A percentile compares a stretch with the other conserved stretches of the same genome.
Evolutionary conservation across 345 rosid species (phyloP).

Genomic region (Populus simonii): DNA sequence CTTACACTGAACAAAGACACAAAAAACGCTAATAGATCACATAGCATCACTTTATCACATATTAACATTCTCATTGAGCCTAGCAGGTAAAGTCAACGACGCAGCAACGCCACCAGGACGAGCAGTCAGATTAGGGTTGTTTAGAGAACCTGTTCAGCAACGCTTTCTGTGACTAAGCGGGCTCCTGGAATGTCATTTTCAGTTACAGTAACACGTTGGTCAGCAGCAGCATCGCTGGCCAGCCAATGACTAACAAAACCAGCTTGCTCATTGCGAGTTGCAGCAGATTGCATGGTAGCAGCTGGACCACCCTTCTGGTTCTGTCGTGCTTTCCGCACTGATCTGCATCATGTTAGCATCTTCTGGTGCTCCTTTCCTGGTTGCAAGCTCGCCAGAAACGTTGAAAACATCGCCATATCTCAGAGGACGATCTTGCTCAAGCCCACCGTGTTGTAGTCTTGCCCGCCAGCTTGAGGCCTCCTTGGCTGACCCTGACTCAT

Average conservation of each 20-base stretch:
- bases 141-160: constrained; percentile 66
- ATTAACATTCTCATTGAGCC: constrained; percentile 46
- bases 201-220: constrained; percentile 50
- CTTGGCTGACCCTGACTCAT: constrained; percentile 71
- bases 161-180: constrained; percentile 53
- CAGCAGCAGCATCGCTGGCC: constrained; percentile 32
- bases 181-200: constrained; percentile 51
- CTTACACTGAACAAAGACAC: background rate
- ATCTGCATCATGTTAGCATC: constrained; percentile 74
- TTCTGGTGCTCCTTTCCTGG: constrained; percentile 50
- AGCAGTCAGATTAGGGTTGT: constrained; percentile 41
- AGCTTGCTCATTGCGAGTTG: constrained; percentile 45
- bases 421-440: constrained; percentile 34
- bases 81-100: constrained; percentile 63
- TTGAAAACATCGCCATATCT: constrained; percentile 57
- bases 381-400: constrained; percentile 53
- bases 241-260: constrained; percentile 50
- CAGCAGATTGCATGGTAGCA: constrained; percentile 61
- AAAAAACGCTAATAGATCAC: background rate
- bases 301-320: constrained; percentile 65
- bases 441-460: constrained; percentile 1
- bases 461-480: constrained; percentile 24
- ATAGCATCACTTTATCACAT: background rate
- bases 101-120: constrained; percentile 67
- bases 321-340: constrained; percentile 59